These are phyloP conservation scores for Nitzschia inconspicua DNA, from an alignment of 108 stramenopile species.

Conservation along the genomic window DNA sequence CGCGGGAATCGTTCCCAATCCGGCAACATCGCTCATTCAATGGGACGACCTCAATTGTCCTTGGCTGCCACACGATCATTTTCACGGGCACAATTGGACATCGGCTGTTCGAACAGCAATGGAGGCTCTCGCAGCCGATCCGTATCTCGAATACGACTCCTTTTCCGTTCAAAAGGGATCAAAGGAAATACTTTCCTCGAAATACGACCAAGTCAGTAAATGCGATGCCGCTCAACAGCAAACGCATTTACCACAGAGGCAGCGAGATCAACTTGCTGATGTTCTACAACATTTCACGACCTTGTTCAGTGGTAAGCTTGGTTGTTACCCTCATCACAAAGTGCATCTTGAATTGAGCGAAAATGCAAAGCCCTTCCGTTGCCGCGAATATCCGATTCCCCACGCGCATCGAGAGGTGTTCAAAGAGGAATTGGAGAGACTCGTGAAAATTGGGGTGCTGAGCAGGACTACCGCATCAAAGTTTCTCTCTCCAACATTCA, in stretches of 20 bases:
- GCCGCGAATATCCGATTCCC: constrained; percentile 26
- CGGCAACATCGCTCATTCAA: no score
- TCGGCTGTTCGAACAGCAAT: no score
- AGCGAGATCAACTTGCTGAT: background rate
- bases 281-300: background rate
- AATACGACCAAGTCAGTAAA: background rate
- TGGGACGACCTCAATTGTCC: no score
- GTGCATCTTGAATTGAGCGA: constrained; percentile 20
- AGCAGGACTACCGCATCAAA: background rate
- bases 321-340: constrained; percentile 25
- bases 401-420: constrained; percentile 10
- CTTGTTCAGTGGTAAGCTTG: constrained; percentile 34
- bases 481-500: constrained; percentile 28
- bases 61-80: no score
- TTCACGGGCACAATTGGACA: no score
- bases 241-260: background rate
- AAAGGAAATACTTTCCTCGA: no score
- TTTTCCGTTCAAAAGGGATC: no score
- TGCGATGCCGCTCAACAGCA: background rate
- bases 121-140: no score
- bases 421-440: constrained; percentile 30
- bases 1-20: no score
- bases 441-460: constrained; percentile 24
- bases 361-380: constrained; percentile 23
- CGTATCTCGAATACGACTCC: no score